Evolutionary conservation across 345 rosid species (phyloP).

Genomic region (Arabidopsis suecica): DNA sequence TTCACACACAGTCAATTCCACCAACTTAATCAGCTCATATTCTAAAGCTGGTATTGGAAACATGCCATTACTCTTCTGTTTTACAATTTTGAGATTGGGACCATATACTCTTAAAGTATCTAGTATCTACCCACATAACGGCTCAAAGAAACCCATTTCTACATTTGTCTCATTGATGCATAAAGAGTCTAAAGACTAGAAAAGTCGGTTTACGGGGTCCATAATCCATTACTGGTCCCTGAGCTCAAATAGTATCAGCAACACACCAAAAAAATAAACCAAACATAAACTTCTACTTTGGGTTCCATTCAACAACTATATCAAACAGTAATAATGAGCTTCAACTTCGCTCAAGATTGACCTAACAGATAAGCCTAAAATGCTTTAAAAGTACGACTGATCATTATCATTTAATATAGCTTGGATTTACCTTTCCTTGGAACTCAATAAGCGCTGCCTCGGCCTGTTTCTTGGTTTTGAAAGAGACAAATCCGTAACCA

Average conservation of each 20-base stretch:
- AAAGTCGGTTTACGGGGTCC: neutral
- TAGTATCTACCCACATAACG: neutral
- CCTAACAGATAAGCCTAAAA: constrained; percentile 17
- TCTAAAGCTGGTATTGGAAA: neutral
- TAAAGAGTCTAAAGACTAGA: constrained; percentile 11
- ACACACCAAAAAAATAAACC: constrained; percentile 16
- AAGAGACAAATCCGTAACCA: constrained; percentile 84
- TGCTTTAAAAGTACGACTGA: neutral
- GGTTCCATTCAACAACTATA: neutral
- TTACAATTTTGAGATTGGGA: constrained; percentile 13
- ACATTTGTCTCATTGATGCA: neutral
- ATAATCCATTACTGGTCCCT: neutral
- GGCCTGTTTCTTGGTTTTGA: constrained; percentile 76
- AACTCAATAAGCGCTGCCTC: constrained; percentile 65
- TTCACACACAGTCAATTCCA: constrained; percentile 14
- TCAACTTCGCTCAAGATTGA: neutral
- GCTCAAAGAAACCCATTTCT: constrained; percentile 22
- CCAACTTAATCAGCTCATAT: constrained; percentile 4
- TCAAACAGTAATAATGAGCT: neutral
- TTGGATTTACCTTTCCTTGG: constrained; percentile 68
- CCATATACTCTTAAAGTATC: constrained; percentile 4
- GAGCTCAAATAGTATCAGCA: constrained; percentile 13
- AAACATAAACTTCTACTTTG: neutral
- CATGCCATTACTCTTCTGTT: constrained; percentile 1
- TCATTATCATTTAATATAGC: neutral